These are phyloP conservation scores for Yamadazyma conglobata DNA, from an alignment of 1,139 yeast genomes.

Conservation along the genomic window DNA sequence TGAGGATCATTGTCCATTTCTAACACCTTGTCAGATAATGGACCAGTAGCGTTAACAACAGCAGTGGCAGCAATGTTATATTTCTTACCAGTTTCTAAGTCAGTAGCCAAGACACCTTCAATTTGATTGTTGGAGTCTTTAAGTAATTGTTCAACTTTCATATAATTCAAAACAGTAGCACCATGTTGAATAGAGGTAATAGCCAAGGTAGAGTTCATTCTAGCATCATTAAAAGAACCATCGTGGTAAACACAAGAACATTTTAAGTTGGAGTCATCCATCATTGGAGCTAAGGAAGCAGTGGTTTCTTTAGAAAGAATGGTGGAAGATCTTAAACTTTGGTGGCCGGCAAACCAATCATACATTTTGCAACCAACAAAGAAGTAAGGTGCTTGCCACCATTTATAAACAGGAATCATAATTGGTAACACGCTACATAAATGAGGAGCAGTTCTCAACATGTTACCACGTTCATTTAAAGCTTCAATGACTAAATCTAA, in stretches of 20 bases:
- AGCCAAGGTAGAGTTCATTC: slow-evolving; percentile 86
- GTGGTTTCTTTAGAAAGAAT: slow-evolving; percentile 68
- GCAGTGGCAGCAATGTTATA: slow-evolving; percentile 63
- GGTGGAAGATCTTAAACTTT: slow-evolving; percentile 78
- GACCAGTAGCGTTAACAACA: slow-evolving; percentile 92
- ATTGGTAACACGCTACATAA: slow-evolving; percentile 84
- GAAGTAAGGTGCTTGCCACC: slow-evolving; percentile 96
- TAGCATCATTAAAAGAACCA: slow-evolving; percentile 89
- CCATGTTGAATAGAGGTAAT: slow-evolving; percentile 83
- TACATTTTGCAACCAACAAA: slow-evolving; percentile 90
- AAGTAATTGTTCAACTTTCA: slow-evolving; percentile 71
- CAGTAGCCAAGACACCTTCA: slow-evolving; percentile 73
- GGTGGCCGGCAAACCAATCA: slow-evolving; percentile 89
- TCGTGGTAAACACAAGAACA: slow-evolving; percentile 94
- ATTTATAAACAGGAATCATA: slow-evolving; percentile 90
- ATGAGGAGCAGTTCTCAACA: slow-evolving; percentile 92
- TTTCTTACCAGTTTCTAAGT: slow-evolving; percentile 67
- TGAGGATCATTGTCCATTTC: slow-evolving; percentile 78
- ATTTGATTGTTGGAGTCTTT: slow-evolving; percentile 61
- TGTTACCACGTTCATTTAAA: slow-evolving; percentile 83
- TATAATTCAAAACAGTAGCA: slow-evolving; percentile 85
- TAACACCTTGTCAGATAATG: slow-evolving; percentile 78
- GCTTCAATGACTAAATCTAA: slow-evolving; percentile 92
- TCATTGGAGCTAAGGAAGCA: slow-evolving; percentile 79
- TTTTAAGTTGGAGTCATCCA: slow-evolving; percentile 74